Conservation (phyloP, 2,329 filamentous ascomycete genomes). For the Beauveria australis region DNA sequence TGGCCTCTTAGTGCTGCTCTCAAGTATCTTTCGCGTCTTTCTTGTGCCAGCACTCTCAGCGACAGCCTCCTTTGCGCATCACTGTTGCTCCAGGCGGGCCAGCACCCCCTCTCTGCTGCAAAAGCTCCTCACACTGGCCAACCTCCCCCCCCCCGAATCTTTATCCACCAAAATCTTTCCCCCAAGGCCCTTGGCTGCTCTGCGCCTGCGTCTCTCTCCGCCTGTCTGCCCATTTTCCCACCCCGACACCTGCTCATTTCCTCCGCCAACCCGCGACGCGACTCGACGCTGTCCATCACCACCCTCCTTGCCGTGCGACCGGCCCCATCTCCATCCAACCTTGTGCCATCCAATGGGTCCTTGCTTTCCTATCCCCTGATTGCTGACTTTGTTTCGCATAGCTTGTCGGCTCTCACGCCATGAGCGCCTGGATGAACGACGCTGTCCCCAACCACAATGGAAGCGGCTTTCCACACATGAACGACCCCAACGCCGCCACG, state of each 20-base stretch:
- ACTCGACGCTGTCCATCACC: slow-evolving; percentile 30
- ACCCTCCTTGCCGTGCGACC: slow-evolving; percentile 35
- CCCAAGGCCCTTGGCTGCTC: not conserved
- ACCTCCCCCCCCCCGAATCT: slow-evolving; percentile 1
- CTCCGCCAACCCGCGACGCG: slow-evolving; percentile 35
- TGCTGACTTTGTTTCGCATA: slow-evolving; percentile 36
- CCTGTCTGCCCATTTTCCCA: slow-evolving; percentile 12
- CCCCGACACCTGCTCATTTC: slow-evolving; percentile 21
- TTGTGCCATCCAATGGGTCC: slow-evolving; percentile 32
- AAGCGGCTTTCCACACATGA: slow-evolving; percentile 58
- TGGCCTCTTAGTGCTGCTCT: no score
- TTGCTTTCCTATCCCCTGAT: slow-evolving; percentile 30
- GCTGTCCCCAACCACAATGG: slow-evolving; percentile 62
- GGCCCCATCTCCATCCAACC: slow-evolving; percentile 36
- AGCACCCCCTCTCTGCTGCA: not conserved
- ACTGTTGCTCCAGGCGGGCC: not conserved
- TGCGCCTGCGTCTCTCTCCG: slow-evolving; percentile 2
- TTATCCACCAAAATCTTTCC: slow-evolving; percentile 4
- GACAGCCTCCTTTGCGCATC: not conserved
- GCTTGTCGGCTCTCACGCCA: slow-evolving; percentile 44
- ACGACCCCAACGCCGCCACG: slow-evolving; percentile 47
- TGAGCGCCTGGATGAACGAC: slow-evolving; percentile 69
- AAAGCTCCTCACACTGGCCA: not conserved
- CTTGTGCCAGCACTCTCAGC: not conserved
- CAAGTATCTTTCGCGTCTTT: not conserved